phyloP scores from a whole-genome alignment of 2,329 filamentous ascomycete genomes.

The Cryoendolithus antarcticus region DNA sequence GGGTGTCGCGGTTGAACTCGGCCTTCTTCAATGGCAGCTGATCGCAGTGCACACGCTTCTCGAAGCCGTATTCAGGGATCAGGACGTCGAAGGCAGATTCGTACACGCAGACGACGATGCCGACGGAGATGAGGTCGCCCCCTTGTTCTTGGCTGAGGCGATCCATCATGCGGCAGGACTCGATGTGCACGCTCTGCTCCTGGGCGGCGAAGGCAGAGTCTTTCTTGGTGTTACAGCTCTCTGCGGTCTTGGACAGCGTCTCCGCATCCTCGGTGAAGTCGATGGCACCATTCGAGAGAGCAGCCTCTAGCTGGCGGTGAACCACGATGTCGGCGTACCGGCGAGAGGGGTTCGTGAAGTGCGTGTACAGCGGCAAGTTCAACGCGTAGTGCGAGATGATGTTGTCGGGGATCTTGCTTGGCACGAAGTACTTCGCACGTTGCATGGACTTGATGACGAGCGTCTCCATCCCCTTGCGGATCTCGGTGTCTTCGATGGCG shows the following conservation, averaged over 20 bases:
- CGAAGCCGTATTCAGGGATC: conserved; percentile 95
- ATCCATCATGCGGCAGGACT: conserved; percentile 93
- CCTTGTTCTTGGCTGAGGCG: conserved; percentile 75
- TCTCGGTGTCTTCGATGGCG: conserved; percentile 74
- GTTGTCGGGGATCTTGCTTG: conserved; percentile 64
- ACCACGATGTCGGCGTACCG: conserved; percentile 93
- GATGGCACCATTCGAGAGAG: conserved; percentile 66
- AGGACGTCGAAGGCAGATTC: conserved; percentile 97
- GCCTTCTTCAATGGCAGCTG: conserved; percentile 97
- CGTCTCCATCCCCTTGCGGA: conserved; percentile 97
- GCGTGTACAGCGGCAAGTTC: conserved; percentile 88
- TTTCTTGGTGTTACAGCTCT: conserved; percentile 97
- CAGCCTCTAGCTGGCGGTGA: conserved; percentile 82
- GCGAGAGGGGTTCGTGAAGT: conserved; percentile 90
- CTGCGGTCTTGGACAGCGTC: conserved; percentile 76
- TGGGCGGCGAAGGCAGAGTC: conserved; percentile 95
- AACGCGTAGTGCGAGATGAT: conserved; percentile 80
- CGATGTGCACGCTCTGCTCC: conserved; percentile 97
- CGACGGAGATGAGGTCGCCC: conserved; percentile 86
- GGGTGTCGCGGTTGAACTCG: conserved; percentile 95
- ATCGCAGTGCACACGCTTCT: conserved; percentile 98
- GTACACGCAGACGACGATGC: conserved; percentile 93
- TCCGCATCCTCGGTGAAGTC: conserved; percentile 88
- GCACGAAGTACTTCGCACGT: conserved; percentile 87
- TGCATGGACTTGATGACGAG: conserved; percentile 90